phyloP scores from a whole-genome alignment of 164 flowering plant species.

The Warburgia ugandensis region DNA sequence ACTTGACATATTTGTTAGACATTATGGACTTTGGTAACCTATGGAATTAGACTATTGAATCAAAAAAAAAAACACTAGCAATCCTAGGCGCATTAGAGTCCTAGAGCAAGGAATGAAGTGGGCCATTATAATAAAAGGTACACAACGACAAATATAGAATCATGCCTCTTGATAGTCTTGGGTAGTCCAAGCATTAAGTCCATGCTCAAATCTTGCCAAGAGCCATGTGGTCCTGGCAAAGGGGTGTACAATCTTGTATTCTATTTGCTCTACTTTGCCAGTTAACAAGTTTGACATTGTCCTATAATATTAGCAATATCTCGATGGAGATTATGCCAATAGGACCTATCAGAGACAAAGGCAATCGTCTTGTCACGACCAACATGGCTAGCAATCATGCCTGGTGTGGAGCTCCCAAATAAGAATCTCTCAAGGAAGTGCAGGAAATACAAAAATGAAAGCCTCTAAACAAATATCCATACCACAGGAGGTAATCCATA shows the following conservation, averaged over 20 bases:
- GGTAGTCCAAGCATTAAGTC: neutral
- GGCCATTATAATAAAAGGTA: neutral
- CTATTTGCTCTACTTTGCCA: too few species aligned
- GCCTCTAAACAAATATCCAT: neutral
- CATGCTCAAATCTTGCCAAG: neutral
- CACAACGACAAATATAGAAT: neutral
- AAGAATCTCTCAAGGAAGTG: neutral
- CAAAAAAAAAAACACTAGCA: neutral
- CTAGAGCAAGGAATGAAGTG: neutral
- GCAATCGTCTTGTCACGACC: neutral
- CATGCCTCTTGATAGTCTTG: too few species aligned
- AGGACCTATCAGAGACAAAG: neutral
- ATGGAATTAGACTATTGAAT: neutral
- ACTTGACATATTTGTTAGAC: neutral
- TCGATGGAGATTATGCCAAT: too few species aligned
- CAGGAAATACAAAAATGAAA: neutral
- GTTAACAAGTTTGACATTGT: too few species aligned
- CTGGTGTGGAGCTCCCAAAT: neutral
- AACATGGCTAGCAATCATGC: neutral
- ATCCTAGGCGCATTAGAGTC: neutral
- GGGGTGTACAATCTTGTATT: neutral
- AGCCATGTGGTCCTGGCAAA: neutral
- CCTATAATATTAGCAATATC: too few species aligned
- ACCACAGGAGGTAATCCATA: too few species aligned
- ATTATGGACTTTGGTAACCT: too few species aligned